These are phyloP conservation scores for Guyanaporus albipodus DNA, from an alignment of 768 basidiomycete genomes.

Conservation along the genomic window DNA sequence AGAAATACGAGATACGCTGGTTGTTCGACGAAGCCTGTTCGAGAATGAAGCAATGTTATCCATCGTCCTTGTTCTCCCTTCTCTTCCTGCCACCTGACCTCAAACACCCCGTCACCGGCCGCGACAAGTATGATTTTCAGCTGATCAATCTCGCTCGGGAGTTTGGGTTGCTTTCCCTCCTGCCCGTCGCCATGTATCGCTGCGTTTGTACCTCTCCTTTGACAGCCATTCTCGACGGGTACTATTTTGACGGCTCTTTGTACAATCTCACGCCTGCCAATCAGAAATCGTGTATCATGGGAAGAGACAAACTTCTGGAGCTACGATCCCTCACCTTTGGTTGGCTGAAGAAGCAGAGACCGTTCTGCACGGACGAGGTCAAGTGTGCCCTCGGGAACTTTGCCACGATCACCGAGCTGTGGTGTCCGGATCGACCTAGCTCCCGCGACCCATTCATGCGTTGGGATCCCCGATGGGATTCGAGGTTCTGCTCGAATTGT, in stretches of 20 bases:
- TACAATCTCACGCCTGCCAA: slow-evolving; percentile 18
- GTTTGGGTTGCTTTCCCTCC: slow-evolving; percentile 20
- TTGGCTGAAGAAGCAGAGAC: slow-evolving; percentile 15
- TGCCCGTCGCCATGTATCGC: slow-evolving; percentile 24
- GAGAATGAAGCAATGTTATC: slow-evolving; percentile 22
- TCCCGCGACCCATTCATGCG: slow-evolving; percentile 23
- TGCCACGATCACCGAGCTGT: slow-evolving; percentile 20
- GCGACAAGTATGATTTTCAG: slow-evolving; percentile 25
- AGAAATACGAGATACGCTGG: slow-evolving; percentile 24
- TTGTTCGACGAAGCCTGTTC: slow-evolving; percentile 20
- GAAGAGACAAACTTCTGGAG: slow-evolving; percentile 23
- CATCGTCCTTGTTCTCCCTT: slow-evolving; percentile 23
- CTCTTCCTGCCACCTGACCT: slow-evolving; percentile 22
- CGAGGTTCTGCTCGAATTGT: slow-evolving; percentile 17
- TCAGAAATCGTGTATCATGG: slow-evolving; percentile 24
- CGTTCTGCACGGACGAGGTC: slow-evolving; percentile 18
- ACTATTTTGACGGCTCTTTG: slow-evolving; percentile 15
- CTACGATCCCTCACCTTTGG: slow-evolving; percentile 17
- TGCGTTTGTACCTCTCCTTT: slow-evolving; percentile 18
- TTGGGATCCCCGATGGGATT: slow-evolving; percentile 21
- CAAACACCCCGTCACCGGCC: slow-evolving; percentile 17
- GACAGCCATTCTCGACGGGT: slow-evolving; percentile 23
- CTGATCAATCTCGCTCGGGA: slow-evolving; percentile 24
- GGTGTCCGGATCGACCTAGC: slow-evolving; percentile 16
- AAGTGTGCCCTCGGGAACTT: slow-evolving; percentile 21